Base-by-base conservation (phyloP, 768 basidiomycete genomes). In the Guyanaporus albipodus region DNA sequence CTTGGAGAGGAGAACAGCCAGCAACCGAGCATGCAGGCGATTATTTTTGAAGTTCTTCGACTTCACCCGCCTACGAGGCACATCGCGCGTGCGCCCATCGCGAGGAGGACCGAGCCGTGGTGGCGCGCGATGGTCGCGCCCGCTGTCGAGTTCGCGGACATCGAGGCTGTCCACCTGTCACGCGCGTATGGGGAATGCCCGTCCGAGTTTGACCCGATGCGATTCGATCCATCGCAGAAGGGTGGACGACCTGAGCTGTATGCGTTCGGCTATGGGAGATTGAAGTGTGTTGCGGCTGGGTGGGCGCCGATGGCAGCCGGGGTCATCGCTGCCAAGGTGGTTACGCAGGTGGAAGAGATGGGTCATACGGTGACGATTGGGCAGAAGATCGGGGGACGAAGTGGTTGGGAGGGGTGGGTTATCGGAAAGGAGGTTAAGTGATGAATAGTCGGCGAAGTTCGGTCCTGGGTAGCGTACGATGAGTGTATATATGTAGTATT, bases 241-340 rank as follows among this genome's bases (percentile, higher is more conserved):
- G 34, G 31, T 14, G 37, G 57, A 55, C 46, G 61, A 53, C 49
- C 64, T 1, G 62, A 24, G 46, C 57, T 54, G 26, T 62, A 67
- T 11, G 67, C 77, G 0, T 84, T 84, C 53, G 82, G 82, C 2
- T 58, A 67, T 38, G 80, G 22, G 4, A 41, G 28, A 6, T 10
- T 65, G 58, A 63, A 10, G 53, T 81, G 42, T 39, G 59, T 77
- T 2, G 82, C 79, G 0, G 59, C 62, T 6, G 58, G 58, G 0
- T 81, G 80, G 79, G 82, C 82, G 2, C 82, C 82, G 0, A 69
- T 75, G 57, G 79, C 79, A 0, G 76, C 73, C 2, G 80, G 66
- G 0, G 44, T 80, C 0, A 71, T 83, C 5, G 67, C 68, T 5
- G 78, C 70, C 2, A 71, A 70, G 4, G 51, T 79, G 0, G 48